Percentiles rank a stretch among this genome's conserved stretches.
These are phyloP conservation scores for Moringa oleifera DNA, from an alignment of 345 rosid species.

Conservation along the genomic window DNA sequence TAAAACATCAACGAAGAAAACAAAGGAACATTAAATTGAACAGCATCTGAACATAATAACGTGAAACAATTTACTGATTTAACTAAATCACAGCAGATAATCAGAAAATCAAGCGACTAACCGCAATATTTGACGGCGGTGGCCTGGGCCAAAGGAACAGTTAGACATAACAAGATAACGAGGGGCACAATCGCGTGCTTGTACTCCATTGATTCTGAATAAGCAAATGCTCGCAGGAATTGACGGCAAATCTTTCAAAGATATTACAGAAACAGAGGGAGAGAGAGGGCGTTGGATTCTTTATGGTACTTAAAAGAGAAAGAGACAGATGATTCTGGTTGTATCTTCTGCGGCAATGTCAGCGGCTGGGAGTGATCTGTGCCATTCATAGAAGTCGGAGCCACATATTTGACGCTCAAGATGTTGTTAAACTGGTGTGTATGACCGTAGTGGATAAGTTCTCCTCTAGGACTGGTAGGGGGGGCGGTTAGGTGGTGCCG, in stretches of 20 bases:
- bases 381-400: too few species aligned
- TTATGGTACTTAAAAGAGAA: neutral
- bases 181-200: slow-evolving; percentile 17
- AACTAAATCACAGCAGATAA: neutral
- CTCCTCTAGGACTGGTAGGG: too few species aligned
- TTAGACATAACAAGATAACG: slow-evolving; percentile 29
- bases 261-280: neutral
- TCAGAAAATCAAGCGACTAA: slow-evolving; percentile 21
- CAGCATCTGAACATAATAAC: neutral
- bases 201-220: slow-evolving; percentile 16
- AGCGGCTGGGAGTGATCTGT: too few species aligned
- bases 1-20: neutral
- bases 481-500: too few species aligned
- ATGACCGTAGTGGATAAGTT: too few species aligned
- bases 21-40: neutral
- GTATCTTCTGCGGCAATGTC: too few species aligned
- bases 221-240: too few species aligned
- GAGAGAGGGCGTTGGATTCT: neutral
- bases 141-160: slow-evolving; percentile 35
- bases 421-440: too few species aligned
- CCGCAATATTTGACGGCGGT: slow-evolving; percentile 60
- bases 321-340: too few species aligned
- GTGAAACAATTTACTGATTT: neutral
- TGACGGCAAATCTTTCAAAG: neutral
- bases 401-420: too few species aligned